These are phyloP conservation scores for Dioscorea alata DNA, from an alignment of 106 monocot species.

Conservation along the genomic window DNA sequence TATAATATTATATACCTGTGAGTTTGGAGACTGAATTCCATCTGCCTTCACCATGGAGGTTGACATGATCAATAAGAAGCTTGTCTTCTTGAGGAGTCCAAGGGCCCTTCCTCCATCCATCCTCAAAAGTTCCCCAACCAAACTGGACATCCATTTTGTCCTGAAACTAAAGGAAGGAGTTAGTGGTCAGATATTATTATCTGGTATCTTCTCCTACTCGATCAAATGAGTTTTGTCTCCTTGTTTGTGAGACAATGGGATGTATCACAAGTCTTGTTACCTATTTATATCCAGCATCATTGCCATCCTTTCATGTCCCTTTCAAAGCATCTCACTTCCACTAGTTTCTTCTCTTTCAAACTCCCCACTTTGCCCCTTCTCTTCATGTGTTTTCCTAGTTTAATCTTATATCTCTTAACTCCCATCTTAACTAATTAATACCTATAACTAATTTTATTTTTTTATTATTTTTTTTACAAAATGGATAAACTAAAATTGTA, in stretches of 20 bases:
- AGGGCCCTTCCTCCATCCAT: slow-evolving; percentile 67
- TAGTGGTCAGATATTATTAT: background rate
- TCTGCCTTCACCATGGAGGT: slow-evolving; percentile 68
- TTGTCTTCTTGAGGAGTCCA: slow-evolving; percentile 75
- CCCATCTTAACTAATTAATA: no score
- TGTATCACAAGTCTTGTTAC: background rate
- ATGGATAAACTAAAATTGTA: no score
- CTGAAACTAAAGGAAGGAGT: background rate
- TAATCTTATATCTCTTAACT: no score
- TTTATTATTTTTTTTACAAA: no score
- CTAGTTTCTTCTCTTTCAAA: background rate
- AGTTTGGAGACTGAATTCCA: slow-evolving; percentile 69
- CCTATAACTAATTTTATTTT: no score
- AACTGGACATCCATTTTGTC: slow-evolving; percentile 22
- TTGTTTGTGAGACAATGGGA: background rate
- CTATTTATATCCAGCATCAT: slow-evolving; percentile 11
- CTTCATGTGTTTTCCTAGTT: no score
- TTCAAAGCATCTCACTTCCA: slow-evolving; percentile 26
- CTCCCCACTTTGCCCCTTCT: background rate
- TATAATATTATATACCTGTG: slow-evolving; percentile 30
- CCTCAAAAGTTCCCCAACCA: slow-evolving; percentile 25
- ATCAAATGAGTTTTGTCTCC: background rate
- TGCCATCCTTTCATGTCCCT: slow-evolving; percentile 9
- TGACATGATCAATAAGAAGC: slow-evolving; percentile 68
- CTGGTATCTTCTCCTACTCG: background rate